Evolutionary conservation across 441 rosid species (phyloP).

Genomic region (Pelargonium fulgidum): DNA sequence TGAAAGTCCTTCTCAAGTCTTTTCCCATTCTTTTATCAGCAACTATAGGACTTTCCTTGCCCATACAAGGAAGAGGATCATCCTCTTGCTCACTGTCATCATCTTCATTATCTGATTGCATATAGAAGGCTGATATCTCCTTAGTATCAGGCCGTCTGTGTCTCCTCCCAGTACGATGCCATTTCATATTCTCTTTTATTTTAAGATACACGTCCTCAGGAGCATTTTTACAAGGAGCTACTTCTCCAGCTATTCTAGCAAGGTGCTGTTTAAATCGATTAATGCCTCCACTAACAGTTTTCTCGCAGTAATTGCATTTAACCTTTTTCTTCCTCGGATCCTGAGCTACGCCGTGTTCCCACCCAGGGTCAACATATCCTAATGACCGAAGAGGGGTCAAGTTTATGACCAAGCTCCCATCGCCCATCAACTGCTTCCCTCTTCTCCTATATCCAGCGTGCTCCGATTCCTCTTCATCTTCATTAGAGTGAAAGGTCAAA

Average conservation of each 20-base stretch:
- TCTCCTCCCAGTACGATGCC: conserved; percentile 91
- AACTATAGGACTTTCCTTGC: conserved; percentile 35
- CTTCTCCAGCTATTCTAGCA: conserved; percentile 96
- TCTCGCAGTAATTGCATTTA: conserved; percentile 83
- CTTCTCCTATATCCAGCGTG: conserved; percentile 33
- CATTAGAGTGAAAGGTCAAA: conserved; percentile 32
- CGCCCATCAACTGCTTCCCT: conserved; percentile 45
- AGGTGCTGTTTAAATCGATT: conserved; percentile 93
- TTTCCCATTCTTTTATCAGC: conserved; percentile 43
- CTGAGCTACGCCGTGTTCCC: conserved; percentile 92
- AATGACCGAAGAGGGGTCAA: conserved; percentile 61
- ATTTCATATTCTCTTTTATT: conserved; percentile 93
- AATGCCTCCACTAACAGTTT: conserved; percentile 82
- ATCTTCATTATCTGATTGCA: conserved; percentile 59
- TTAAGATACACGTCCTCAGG: conserved; percentile 84
- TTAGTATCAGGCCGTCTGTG: conserved; percentile 53
- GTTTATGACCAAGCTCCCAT: conserved; percentile 38
- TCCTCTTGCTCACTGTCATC: conserved; percentile 56
- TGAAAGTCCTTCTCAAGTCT: conserved; percentile 39
- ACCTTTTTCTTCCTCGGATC: conserved; percentile 88
- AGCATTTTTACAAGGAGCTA: conserved; percentile 74
- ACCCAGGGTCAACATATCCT: conserved; percentile 93
- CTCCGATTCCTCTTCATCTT: conserved; percentile 35
- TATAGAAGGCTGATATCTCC: conserved; percentile 42
- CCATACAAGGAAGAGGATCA: conserved; percentile 31